Evolutionary conservation across 345 rosid genomes (phyloP), one percentile per base, ranked within the genome.

Genomic region (Brassica cretica): DNA sequence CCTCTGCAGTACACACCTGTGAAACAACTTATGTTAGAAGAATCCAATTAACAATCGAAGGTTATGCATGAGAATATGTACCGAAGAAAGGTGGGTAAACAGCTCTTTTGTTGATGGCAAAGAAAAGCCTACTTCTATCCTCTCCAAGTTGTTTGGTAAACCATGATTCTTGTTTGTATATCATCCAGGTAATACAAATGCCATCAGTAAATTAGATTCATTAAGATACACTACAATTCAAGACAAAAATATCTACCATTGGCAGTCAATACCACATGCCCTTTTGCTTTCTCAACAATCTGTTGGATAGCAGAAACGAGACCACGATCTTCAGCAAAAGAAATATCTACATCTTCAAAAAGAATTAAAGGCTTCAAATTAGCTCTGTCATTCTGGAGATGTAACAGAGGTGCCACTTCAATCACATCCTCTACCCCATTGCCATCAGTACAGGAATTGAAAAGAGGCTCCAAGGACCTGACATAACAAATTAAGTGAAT

Each of bases 271-370:
- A 95, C 82, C 35, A 93, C 87, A 67, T 98, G 97, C 70, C 98
- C 92, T 82, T 91, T 95, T 27, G 98, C 98, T 56, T 85, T 91
- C 82, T 83, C 87, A 61, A 94, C 94, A 83, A 95, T 95, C 75
- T 91, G 91, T 84, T 93, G 91, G 61, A 95, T 85, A 58, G 98
- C 90, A 70, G 90, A 74, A 61, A 91, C 71, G 77, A 95, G 88
- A 82, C 99, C 99, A 80, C 94, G 94, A 78, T 95, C 99, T 78
- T 95, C 98, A 33, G 89, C 83, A 71, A 91, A 93, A 74, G 76
- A 70, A 75, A 95, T 79, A 82, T 95, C 98, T 69, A 95, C 96
- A 83, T 95, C 99, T 85, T 95, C 99, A 58, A 95, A 88, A 74
- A 95, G 92, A 83, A 93, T 87, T 81, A 95, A 87, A 66, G 90